Percentiles rank a stretch among this genome's conserved stretches.
phyloP scores from a whole-genome alignment of 331 rosid genomes.

The Cydonia oblonga region DNA sequence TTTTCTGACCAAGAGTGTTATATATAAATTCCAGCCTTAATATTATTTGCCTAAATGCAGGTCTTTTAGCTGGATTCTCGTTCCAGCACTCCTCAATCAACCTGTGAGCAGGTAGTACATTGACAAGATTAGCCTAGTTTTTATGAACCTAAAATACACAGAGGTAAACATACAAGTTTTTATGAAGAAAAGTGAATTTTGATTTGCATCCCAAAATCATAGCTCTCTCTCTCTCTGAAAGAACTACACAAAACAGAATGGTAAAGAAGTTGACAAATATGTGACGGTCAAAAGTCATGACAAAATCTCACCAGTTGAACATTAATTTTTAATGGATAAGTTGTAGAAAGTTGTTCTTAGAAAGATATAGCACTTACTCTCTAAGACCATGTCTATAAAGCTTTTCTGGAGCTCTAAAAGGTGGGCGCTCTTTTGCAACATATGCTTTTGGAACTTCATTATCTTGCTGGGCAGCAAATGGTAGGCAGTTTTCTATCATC shows the following conservation, averaged over 20 bases:
- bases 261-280: too few species aligned
- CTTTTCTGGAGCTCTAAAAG: conserved; percentile 49
- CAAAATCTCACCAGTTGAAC: too few species aligned
- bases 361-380: conserved; percentile 38
- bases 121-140: not conserved
- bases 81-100: conserved; percentile 45
- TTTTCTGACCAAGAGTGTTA: conserved; percentile 22
- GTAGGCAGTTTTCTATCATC: conserved; percentile 88
- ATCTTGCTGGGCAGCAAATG: conserved; percentile 52
- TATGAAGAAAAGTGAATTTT: not conserved
- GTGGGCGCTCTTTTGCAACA: conserved; percentile 59
- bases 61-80: conserved; percentile 34
- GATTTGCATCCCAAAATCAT: not conserved
- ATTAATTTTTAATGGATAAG: too few species aligned
- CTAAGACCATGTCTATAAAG: conserved; percentile 65
- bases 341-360: not conserved
- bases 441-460: conserved; percentile 61
- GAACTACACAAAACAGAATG: too few species aligned
- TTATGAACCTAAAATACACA: not conserved
- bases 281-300: not conserved
- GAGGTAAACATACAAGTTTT: not conserved
- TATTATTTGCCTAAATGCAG: conserved; percentile 41
- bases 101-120: conserved; percentile 11
- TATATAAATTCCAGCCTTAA: conserved; percentile 25
- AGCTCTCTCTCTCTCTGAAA: too few species aligned